A percentile compares a stretch with the other conserved stretches of the same genome.
These are phyloP conservation scores for Rhizophagus prolifer DNA, from an alignment of 192 early-diverging fungal species.

Conservation along the genomic window DNA sequence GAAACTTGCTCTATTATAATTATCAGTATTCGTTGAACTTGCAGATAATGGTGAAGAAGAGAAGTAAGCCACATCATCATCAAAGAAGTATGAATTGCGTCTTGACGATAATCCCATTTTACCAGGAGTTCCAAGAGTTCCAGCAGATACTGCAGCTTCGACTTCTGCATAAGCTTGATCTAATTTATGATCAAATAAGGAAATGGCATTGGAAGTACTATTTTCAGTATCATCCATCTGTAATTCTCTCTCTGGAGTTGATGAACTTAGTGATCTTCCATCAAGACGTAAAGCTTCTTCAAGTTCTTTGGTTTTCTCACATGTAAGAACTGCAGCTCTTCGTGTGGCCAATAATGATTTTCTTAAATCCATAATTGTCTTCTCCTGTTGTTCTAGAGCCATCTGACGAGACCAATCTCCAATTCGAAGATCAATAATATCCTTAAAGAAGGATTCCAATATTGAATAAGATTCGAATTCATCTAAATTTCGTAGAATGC, in stretches of 20 bases:
- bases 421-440: slow-evolving; percentile 52
- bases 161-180: not conserved
- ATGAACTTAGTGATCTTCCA: too few species aligned
- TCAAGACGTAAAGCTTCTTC: slow-evolving; percentile 24
- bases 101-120: not conserved
- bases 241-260: not conserved
- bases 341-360: too few species aligned
- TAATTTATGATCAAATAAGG: slow-evolving; percentile 21
- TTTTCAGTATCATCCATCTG: not conserved
- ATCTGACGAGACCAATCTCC: slow-evolving; percentile 47
- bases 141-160: not conserved
- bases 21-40: not conserved
- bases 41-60: too few species aligned
- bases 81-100: too few species aligned
- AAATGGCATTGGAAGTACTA: not conserved
- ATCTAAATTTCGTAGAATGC: slow-evolving; percentile 52
- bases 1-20: not conserved
- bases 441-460: slow-evolving; percentile 55
- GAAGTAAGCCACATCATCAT: too few species aligned
- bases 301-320: not conserved
- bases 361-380: slow-evolving; percentile 46
- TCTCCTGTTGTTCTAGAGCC: slow-evolving; percentile 49
- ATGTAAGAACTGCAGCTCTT: too few species aligned
- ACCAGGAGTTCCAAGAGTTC: not conserved
- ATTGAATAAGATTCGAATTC: slow-evolving; percentile 49